Percentiles rank a stretch among this genome's conserved stretches.
phyloP scores from a whole-genome alignment of 2,329 filamentous ascomycete genomes.

The Fusarium pseudocircinatum region DNA sequence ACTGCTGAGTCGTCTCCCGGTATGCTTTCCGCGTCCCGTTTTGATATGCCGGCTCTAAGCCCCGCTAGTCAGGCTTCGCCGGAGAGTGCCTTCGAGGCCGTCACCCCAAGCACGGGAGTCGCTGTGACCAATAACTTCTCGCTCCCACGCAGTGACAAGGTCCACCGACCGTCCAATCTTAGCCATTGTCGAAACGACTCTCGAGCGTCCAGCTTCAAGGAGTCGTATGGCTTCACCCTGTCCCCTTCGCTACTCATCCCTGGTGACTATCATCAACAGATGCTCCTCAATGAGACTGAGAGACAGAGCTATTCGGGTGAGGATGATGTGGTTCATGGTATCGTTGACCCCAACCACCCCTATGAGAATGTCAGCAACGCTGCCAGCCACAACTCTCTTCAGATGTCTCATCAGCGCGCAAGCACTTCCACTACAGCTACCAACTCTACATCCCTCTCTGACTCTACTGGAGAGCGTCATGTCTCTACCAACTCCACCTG shows the following conservation, averaged over 20 bases:
- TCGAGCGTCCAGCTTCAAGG: conserved; percentile 64
- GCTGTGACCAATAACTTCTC: conserved; percentile 62
- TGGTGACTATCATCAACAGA: conserved; percentile 65
- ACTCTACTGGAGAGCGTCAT: conserved; percentile 61
- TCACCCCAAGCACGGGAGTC: conserved; percentile 53
- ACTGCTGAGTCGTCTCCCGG: conserved; percentile 40
- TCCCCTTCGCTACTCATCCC: conserved; percentile 72
- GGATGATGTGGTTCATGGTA: conserved; percentile 40
- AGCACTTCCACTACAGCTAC: conserved; percentile 67
- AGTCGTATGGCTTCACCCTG: conserved; percentile 67
- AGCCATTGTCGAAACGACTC: conserved; percentile 56
- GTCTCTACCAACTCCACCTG: conserved; percentile 63
- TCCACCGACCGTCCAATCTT: conserved; percentile 36
- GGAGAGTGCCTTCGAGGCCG: conserved; percentile 53
- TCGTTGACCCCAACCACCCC: conserved; percentile 23
- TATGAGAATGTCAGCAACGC: conserved; percentile 35
- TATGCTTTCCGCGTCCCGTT: conserved; percentile 43
- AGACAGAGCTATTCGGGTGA: conserved; percentile 48
- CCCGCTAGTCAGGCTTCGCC: conserved; percentile 59
- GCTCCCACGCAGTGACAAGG: conserved; percentile 55
- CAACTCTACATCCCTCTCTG: conserved; percentile 56
- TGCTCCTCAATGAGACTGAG: conserved; percentile 51
- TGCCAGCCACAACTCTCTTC: conserved; percentile 27
- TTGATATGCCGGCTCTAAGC: conserved; percentile 60
- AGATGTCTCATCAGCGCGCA: conserved; percentile 54